Evolutionary conservation across 2,329 filamentous ascomycete species (phyloP).

Genomic region (Aspergillus spinulosporus): DNA sequence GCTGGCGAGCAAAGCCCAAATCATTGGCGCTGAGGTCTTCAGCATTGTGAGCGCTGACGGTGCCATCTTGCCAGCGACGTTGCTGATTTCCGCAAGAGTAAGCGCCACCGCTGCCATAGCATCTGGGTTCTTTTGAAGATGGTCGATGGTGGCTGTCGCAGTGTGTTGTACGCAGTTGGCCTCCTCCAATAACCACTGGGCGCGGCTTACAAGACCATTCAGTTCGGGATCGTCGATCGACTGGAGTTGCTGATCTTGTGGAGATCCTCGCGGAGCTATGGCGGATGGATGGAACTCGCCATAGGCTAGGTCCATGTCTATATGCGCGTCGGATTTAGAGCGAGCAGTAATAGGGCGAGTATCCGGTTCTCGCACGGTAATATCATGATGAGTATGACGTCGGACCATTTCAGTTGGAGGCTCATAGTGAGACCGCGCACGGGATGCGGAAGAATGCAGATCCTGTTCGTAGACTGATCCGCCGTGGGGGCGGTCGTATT

Average conservation of each 20-base stretch:
- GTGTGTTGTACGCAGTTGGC: constrained; percentile 86
- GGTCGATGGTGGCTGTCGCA: constrained; percentile 76
- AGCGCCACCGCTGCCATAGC: constrained; percentile 91
- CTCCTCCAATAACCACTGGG: constrained; percentile 79
- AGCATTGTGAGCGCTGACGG: constrained; percentile 74
- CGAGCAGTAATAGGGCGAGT: constrained; percentile 28
- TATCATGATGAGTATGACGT: constrained; percentile 42
- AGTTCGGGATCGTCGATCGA: constrained; percentile 57
- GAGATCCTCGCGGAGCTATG: constrained; percentile 32
- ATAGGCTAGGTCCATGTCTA: constrained; percentile 92
- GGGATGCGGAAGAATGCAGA: constrained; percentile 26
- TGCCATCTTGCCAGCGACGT: constrained; percentile 77
- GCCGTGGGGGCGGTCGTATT: constrained; percentile 17
- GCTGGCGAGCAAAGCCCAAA: constrained; percentile 81
- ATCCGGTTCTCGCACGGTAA: constrained; percentile 29
- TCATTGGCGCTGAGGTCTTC: constrained; percentile 78
- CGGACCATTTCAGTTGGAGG: constrained; percentile 31
- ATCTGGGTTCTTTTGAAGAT: constrained; percentile 79
- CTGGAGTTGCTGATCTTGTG: constrained; percentile 5
- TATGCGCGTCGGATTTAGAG: constrained; percentile 41
- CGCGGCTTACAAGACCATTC: constrained; percentile 69
- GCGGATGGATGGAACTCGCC: constrained; percentile 72
- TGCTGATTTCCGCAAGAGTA: constrained; percentile 86
- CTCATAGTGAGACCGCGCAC: constrained; percentile 24
- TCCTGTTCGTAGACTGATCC: constrained; percentile 35